These are phyloP conservation scores for Skeletonema potamos DNA, from an alignment of 108 stramenopile species.

Conservation along the genomic window DNA sequence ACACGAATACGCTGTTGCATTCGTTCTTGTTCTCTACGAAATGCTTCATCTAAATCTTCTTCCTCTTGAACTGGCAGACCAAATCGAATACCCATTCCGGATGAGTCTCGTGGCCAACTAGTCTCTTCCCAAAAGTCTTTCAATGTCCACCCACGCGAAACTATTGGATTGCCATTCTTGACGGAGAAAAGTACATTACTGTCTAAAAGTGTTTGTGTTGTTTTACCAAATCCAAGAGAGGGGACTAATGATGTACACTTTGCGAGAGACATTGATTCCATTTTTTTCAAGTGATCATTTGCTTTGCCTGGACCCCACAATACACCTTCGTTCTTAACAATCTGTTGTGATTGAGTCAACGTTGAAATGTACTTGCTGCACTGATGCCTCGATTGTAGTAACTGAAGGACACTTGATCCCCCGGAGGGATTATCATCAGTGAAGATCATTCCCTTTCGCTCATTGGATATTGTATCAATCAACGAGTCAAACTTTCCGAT, in stretches of 20 bases:
- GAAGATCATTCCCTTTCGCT: conserved; percentile 34
- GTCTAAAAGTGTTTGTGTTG: conserved; percentile 62
- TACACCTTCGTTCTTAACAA: conserved; percentile 68
- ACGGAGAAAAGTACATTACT: conserved; percentile 55
- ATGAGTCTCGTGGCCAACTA: conserved; percentile 82
- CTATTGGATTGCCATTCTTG: conserved; percentile 16
- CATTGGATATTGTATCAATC: conserved; percentile 75
- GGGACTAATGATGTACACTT: conserved; percentile 38
- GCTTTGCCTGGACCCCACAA: conserved; percentile 76
- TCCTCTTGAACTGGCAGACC: conserved; percentile 70
- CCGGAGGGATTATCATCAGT: conserved; percentile 5
- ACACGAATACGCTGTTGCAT: conserved; percentile 18
- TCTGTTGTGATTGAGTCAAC: conserved; percentile 58
- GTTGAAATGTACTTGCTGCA: conserved; percentile 70
- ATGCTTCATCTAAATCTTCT: conserved; percentile 50
- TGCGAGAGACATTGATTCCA: conserved; percentile 29
- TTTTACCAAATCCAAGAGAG: conserved; percentile 54
- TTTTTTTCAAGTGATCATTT: conserved; percentile 55
- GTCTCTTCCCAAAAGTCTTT: conserved; percentile 79
- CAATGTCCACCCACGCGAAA: conserved; percentile 68
- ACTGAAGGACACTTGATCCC: conserved; percentile 34
- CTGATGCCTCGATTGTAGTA: conserved; percentile 55
- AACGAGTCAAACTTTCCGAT: conserved; percentile 77
- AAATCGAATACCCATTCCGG: conserved; percentile 64
- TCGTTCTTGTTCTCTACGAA: conserved; percentile 31